A percentile compares a stretch with the other conserved stretches of the same genome.
These are phyloP conservation scores for Cordyceps pruinosa DNA, from an alignment of 2,329 filamentous ascomycete species.

Conservation along the genomic window DNA sequence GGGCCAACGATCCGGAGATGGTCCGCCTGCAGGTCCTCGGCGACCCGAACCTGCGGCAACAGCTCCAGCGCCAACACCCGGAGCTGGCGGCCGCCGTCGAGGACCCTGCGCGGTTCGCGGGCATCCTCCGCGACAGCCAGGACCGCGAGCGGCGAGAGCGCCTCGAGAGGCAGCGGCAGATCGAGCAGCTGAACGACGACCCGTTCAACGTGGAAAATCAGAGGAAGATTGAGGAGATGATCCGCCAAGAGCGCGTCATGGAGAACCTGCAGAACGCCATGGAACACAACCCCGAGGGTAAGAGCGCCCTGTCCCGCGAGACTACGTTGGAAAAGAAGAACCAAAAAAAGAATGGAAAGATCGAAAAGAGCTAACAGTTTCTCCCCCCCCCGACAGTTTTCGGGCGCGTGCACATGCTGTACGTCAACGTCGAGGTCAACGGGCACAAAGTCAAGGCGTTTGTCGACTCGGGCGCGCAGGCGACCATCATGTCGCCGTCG, in stretches of 20 bases:
- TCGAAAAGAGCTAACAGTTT: too few species aligned
- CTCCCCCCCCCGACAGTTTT: conserved; percentile 58
- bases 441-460: conserved; percentile 87
- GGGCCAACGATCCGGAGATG: conserved; percentile 65
- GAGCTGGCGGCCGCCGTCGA: conserved; percentile 71
- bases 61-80: conserved; percentile 66
- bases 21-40: conserved; percentile 77
- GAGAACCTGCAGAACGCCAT: conserved; percentile 95
- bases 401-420: conserved; percentile 90
- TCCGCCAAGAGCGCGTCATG: conserved; percentile 86
- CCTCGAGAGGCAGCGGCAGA: conserved; percentile 71
- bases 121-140: conserved; percentile 61
- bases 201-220: conserved; percentile 93
- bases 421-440: conserved; percentile 93
- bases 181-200: conserved; percentile 81
- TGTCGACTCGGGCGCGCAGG: conserved; percentile 94
- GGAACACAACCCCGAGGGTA: conserved; percentile 95
- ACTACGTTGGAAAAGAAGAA: conserved; percentile 5
- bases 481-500: conserved; percentile 95
- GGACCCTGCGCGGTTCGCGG: conserved; percentile 67
- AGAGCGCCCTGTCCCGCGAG: conserved; percentile 20
- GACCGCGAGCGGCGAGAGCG: conserved; percentile 66
- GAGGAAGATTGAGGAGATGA: conserved; percentile 90
- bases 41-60: conserved; percentile 63
- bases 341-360: too few species aligned